These are phyloP conservation scores for Pseudogymnoascus sp. DNA, from an alignment of 2,329 filamentous ascomycete genomes.

Conservation along the genomic window DNA sequence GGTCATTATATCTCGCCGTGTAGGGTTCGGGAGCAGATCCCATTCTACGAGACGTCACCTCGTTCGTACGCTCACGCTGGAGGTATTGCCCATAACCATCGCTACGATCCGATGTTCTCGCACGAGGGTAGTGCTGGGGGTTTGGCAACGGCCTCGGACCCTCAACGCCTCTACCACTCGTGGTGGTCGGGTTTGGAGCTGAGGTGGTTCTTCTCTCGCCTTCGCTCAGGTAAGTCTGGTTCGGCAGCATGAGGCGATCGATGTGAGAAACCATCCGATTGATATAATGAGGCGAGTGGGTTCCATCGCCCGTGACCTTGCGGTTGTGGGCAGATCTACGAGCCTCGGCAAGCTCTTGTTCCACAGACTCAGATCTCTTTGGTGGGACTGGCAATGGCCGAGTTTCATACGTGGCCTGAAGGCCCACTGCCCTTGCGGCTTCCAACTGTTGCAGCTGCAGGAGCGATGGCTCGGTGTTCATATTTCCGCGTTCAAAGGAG, in stretches of 20 bases:
- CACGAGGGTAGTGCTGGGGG: not conserved
- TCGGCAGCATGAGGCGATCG: constrained; percentile 45
- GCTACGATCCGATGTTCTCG: not conserved
- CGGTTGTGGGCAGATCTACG: constrained; percentile 25
- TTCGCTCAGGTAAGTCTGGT: constrained; percentile 14
- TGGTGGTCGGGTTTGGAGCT: constrained; percentile 25
- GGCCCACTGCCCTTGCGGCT: not conserved
- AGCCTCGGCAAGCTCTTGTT: constrained; percentile 25
- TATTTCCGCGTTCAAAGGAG: not conserved
- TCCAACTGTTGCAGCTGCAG: not conserved
- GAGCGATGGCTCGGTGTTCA: not conserved
- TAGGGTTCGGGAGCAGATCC: constrained; percentile 27
- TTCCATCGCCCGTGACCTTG: constrained; percentile 19
- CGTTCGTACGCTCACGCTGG: constrained; percentile 14
- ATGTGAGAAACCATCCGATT: constrained; percentile 52
- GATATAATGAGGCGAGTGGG: constrained; percentile 39
- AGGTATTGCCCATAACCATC: constrained; percentile 10
- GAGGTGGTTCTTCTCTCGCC: constrained; percentile 13
- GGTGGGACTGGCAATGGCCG: constrained; percentile 28
- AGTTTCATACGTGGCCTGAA: constrained; percentile 17
- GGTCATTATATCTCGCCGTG: constrained; percentile 1
- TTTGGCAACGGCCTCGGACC: not conserved
- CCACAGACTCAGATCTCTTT: constrained; percentile 24
- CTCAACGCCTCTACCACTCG: not conserved
- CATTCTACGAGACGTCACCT: constrained; percentile 20